Evolutionary conservation across 805 yeast genomes (phyloP).

Genomic region (Starmerella floricola): DNA sequence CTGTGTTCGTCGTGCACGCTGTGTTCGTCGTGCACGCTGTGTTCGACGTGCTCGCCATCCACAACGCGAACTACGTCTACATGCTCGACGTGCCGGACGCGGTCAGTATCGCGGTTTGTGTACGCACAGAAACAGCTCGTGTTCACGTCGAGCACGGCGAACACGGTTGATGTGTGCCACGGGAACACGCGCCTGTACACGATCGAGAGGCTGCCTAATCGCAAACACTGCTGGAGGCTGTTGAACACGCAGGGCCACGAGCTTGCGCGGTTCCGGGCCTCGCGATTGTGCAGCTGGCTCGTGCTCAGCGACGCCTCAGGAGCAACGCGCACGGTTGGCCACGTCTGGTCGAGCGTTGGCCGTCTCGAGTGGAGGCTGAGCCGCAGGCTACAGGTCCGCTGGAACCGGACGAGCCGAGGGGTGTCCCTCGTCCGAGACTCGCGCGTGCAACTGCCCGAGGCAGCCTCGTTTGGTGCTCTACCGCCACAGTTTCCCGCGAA

Average conservation of each 20-base stretch:
- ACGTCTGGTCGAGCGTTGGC: not conserved
- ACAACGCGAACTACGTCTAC: too few species aligned
- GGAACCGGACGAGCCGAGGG: not conserved
- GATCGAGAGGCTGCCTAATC: not conserved
- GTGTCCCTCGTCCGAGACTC: constrained; percentile 1
- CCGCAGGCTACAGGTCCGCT: not conserved
- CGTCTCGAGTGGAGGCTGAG: constrained; percentile 3
- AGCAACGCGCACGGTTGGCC: not conserved
- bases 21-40: too few species aligned
- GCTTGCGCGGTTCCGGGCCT: constrained; percentile 7
- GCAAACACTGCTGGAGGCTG: constrained; percentile 5
- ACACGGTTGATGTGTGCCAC: too few species aligned
- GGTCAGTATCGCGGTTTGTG: too few species aligned
- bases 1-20: too few species aligned
- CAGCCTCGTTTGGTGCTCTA: constrained; percentile 1
- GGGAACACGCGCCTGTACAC: not conserved
- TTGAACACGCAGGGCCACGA: not conserved
- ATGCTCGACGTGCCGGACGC: too few species aligned
- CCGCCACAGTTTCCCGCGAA: not conserved
- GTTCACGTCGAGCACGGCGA: too few species aligned
- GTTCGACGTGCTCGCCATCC: too few species aligned
- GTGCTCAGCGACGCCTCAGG: not conserved
- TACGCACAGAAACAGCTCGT: too few species aligned
- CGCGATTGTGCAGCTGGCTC: constrained; percentile 4
- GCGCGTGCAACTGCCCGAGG: constrained; percentile 1